Conservation (phyloP, 2,329 filamentous ascomycete genomes). For the Pezicula radicicola region DNA sequence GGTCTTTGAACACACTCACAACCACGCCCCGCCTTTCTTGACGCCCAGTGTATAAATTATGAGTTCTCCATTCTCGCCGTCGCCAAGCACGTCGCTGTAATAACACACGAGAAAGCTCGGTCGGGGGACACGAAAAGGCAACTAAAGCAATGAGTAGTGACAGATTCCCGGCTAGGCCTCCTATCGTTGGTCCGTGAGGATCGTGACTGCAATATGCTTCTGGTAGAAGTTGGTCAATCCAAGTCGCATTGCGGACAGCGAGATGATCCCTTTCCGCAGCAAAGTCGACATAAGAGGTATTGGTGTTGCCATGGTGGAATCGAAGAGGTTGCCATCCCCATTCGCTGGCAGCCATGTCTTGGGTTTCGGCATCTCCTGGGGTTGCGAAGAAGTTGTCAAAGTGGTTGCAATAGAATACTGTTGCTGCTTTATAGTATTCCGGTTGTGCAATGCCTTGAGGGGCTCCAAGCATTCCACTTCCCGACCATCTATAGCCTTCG, state of each 20-base stretch:
- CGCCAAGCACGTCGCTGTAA: constrained; percentile 13
- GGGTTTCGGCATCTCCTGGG: constrained; percentile 5
- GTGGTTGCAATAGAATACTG: constrained; percentile 15
- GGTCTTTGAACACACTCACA: constrained; percentile 21
- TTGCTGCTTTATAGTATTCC: constrained; percentile 6
- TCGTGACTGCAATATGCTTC: constrained; percentile 4
- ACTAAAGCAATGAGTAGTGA: constrained; percentile 19
- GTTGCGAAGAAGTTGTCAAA: constrained; percentile 11
- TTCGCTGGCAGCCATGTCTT: constrained; percentile 3
- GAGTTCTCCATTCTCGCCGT: constrained; percentile 9
- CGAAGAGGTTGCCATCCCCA: constrained; percentile 12
- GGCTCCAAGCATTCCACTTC: constrained; percentile 1
- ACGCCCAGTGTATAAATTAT: constrained; percentile 14
- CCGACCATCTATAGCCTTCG: constrained; percentile 13
- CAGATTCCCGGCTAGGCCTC: constrained; percentile 18
- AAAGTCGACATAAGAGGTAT: constrained; percentile 6
- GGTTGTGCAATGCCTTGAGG: not conserved
- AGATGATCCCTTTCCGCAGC: constrained; percentile 4
- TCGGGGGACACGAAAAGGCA: constrained; percentile 18
- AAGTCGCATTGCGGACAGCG: constrained; percentile 6
- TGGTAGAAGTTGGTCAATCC: constrained; percentile 14
- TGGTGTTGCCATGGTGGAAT: constrained; percentile 7
- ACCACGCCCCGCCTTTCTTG: constrained; percentile 17
- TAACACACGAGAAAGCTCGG: constrained; percentile 9
- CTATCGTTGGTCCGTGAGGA: not conserved